These are phyloP conservation scores for Rhodocollybia butyracea DNA, from an alignment of 768 basidiomycete species.

Conservation along the genomic window DNA sequence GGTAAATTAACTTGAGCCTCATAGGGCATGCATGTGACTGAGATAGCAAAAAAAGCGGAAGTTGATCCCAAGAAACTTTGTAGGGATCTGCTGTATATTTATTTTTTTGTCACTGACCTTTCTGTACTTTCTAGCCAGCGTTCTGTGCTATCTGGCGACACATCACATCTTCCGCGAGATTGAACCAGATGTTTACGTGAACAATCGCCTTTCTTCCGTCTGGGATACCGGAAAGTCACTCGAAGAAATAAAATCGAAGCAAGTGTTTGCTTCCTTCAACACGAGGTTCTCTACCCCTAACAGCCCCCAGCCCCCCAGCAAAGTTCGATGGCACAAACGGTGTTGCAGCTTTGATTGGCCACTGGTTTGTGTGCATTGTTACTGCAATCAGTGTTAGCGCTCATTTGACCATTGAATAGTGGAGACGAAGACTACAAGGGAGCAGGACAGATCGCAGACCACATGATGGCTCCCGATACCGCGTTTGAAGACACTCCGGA, in stretches of 20 bases:
- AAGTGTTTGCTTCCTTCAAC: not conserved
- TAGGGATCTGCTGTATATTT: conserved; percentile 10
- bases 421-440: conserved; percentile 5
- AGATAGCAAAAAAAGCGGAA: conserved; percentile 21
- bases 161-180: conserved; percentile 31
- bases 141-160: conserved; percentile 29
- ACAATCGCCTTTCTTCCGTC: conserved; percentile 27
- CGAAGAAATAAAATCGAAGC: conserved; percentile 17
- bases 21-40: conserved; percentile 24
- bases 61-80: conserved; percentile 24
- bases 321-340: conserved; percentile 10
- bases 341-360: conserved; percentile 15
- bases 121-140: conserved; percentile 18
- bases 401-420: not conserved
- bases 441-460: conserved; percentile 1
- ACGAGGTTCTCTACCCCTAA: not conserved
- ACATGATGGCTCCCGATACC: conserved; percentile 2
- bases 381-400: too few species aligned
- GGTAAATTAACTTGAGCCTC: not conserved
- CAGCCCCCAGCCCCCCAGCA: conserved; percentile 1
- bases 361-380: conserved; percentile 9
- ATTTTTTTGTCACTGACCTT: not conserved
- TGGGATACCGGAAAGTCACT: conserved; percentile 23
- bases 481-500: conserved; percentile 3
- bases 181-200: conserved; percentile 24